These are phyloP conservation scores for Arthrinium puccinioides DNA, from an alignment of 2,329 filamentous ascomycete species.

Conservation along the genomic window DNA sequence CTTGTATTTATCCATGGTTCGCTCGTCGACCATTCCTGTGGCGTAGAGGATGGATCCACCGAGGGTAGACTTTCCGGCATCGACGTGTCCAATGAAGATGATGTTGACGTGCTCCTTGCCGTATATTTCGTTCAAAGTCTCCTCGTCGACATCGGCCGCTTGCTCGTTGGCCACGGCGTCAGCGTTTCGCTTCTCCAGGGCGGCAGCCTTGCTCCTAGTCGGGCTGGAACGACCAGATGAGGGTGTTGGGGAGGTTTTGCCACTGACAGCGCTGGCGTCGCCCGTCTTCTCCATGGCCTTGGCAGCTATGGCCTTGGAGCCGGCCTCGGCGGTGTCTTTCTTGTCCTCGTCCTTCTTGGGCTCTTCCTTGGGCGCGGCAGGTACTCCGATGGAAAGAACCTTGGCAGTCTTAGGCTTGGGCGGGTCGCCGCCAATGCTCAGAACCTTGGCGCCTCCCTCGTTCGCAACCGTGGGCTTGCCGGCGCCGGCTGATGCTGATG, in stretches of 20 bases:
- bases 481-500: conserved; percentile 33
- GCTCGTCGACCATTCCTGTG: conserved; percentile 98
- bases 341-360: conserved; percentile 38
- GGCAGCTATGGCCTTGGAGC: conserved; percentile 74
- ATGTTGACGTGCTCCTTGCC: conserved; percentile 92
- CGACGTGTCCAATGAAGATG: conserved; percentile 96
- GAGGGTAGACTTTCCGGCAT: conserved; percentile 94
- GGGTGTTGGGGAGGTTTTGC: conserved; percentile 72
- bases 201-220: conserved; percentile 49
- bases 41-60: conserved; percentile 88
- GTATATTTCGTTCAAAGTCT: conserved; percentile 86
- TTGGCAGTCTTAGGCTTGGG: conserved; percentile 51
- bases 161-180: conserved; percentile 82
- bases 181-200: conserved; percentile 49
- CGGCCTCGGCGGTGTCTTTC: conserved; percentile 40
- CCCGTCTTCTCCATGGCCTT: conserved; percentile 93
- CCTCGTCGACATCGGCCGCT: conserved; percentile 61
- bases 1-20: conserved; percentile 98
- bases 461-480: conserved; percentile 46
- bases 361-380: conserved; percentile 47
- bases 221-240: conserved; percentile 82
- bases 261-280: conserved; percentile 53
- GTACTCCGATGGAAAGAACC: conserved; percentile 67
- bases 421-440: conserved; percentile 52
- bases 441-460: conserved; percentile 54